phyloP scores from a whole-genome alignment of 2,329 filamentous ascomycete species.

The Cytospora piceicola region DNA sequence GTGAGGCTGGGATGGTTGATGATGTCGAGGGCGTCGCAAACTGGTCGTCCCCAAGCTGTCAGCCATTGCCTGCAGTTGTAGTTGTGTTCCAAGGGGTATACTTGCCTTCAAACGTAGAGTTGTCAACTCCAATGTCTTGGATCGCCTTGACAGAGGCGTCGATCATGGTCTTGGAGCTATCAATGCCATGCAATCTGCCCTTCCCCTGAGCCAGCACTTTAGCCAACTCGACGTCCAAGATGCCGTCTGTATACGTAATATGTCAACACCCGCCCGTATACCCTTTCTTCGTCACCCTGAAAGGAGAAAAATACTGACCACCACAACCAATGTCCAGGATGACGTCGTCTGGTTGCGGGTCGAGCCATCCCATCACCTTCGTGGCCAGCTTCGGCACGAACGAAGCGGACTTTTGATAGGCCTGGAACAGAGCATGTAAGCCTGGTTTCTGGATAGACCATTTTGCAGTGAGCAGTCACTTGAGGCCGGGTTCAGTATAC shows the following conservation, averaged over 20 bases:
- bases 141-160: slow-evolving; percentile 51
- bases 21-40: slow-evolving; percentile 51
- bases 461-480: not conserved
- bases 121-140: slow-evolving; percentile 38
- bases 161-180: slow-evolving; percentile 64
- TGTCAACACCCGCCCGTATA: not conserved
- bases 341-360: slow-evolving; percentile 59
- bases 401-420: slow-evolving; percentile 63
- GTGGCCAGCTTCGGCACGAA: slow-evolving; percentile 67
- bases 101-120: slow-evolving; percentile 51
- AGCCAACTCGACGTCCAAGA: slow-evolving; percentile 49
- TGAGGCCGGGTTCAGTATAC: slow-evolving; percentile 32
- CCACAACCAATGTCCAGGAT: slow-evolving; percentile 69
- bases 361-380: slow-evolving; percentile 62
- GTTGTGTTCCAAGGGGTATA: not conserved
- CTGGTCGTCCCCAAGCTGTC: slow-evolving; percentile 40
- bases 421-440: slow-evolving; percentile 43
- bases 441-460: slow-evolving; percentile 25
- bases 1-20: slow-evolving; percentile 42
- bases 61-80: not conserved
- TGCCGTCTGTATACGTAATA: not conserved
- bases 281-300: not conserved
- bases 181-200: slow-evolving; percentile 59
- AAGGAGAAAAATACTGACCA: slow-evolving; percentile 44
- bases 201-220: slow-evolving; percentile 49